Base-by-base conservation (phyloP, 2,329 filamentous ascomycete species). In the Hymenoscyphus scutula region DNA sequence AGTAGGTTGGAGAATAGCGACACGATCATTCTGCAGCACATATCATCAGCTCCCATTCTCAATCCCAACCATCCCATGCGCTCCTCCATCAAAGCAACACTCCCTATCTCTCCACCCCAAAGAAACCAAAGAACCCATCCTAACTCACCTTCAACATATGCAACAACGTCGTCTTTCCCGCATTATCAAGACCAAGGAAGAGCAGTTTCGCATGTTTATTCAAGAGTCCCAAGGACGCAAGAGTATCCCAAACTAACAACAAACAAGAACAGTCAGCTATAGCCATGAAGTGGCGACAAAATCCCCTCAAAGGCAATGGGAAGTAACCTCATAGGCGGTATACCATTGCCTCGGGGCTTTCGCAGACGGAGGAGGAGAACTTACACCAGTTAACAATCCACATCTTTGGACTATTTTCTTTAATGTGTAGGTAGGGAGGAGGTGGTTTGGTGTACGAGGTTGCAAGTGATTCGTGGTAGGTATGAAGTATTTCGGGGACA, bases 131-230 rank as follows among this genome's bases (percentile, higher is more conserved):
- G n/a, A n/a, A n/a, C n/a, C n/a, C 34, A 29, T 61, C 45, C 60
- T 62, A 56, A 71, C 84, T 73, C 78, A 92, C 90, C 90, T 97
- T 97, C 79, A 97, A 79, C 92, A 97, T 96, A 80, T 97, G 92
- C 75, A 97, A 81, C 71, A 97, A 82, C 53, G 92, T 96, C 60
- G 92, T 97, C 84, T 97, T 96, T 79, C 92, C 92, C 58, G 92
- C 92, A 81, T 96, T 96, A 77, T 96, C 92, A 66, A 97, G 88
- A 71, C 92, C 92, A 68, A 97, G 87, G 81, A 97, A 96, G 63
- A 96, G 85, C 64, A 97, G 86, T 85, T 97, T 97, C 74, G 92
- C 92, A 78, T 96, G 91, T 85, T 97, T 97, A 86, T 97, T 97
- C 70, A 94, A 83, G 74, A 97, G 84, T 72, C 92, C 92, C 67